phyloP scores from a whole-genome alignment of 2,329 filamentous ascomycete species.

The Exophiala oligosperma region DNA sequence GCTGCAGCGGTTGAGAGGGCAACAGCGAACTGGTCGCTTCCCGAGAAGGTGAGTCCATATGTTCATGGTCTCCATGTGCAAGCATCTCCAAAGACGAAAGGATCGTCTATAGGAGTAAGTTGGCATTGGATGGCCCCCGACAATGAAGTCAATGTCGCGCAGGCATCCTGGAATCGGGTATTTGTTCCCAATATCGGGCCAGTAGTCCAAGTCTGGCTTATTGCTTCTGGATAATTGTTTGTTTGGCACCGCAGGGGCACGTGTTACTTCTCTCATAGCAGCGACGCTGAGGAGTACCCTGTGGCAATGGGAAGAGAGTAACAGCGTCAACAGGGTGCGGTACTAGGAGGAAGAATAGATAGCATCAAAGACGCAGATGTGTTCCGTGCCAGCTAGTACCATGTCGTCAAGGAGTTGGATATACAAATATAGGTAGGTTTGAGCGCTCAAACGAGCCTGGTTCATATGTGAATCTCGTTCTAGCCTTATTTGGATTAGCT shows the following conservation, averaged over 20 bases:
- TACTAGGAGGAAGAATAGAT: too few relatives aligned
- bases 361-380: too few relatives aligned
- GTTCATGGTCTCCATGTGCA: background rate
- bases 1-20: background rate
- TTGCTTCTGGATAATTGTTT: background rate
- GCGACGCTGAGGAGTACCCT: background rate
- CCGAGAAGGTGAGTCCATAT: background rate
- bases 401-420: too few relatives aligned
- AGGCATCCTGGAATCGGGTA: constrained; percentile 31
- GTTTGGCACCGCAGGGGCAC: background rate
- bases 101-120: constrained; percentile 28
- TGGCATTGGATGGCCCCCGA: constrained; percentile 32
- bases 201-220: constrained; percentile 10
- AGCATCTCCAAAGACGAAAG: background rate
- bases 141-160: constrained; percentile 31
- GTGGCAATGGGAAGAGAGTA: background rate
- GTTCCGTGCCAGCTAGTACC: too few relatives aligned
- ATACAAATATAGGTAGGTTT: too few relatives aligned
- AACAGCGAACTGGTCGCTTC: background rate
- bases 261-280: background rate
- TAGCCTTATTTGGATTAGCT: too few relatives aligned
- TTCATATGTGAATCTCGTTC: too few relatives aligned
- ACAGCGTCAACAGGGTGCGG: too few relatives aligned
- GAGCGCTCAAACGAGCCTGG: too few relatives aligned
- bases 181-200: constrained; percentile 30